Evolutionary conservation across 768 basidiomycete genomes (phyloP).

Genomic region (Sarcomyxa edulis): DNA sequence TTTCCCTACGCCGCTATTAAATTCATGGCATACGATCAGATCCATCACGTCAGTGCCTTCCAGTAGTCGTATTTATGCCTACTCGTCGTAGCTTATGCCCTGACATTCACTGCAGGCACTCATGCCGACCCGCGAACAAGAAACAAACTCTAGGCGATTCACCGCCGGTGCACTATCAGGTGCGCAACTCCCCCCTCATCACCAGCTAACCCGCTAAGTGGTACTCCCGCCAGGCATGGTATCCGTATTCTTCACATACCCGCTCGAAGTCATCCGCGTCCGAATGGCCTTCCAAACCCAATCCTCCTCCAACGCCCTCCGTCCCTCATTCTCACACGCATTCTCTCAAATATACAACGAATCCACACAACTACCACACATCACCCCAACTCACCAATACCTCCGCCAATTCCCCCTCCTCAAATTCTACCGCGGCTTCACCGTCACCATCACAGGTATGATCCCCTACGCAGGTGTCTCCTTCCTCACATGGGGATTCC

Average conservation of each 20-base stretch:
- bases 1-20: conserved; percentile 98
- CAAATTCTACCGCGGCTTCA: conserved; percentile 97
- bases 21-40: conserved; percentile 93
- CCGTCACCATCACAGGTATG: conserved; percentile 87
- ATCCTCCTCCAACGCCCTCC: conserved; percentile 19
- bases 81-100: conserved; percentile 1
- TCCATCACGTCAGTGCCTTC: conserved; percentile 55
- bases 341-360: conserved; percentile 70
- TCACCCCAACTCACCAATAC: conserved; percentile 16
- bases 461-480: conserved; percentile 94
- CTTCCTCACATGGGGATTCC: conserved; percentile 87
- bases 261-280: conserved; percentile 91
- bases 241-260: conserved; percentile 91
- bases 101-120: conserved; percentile 44
- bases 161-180: conserved; percentile 86
- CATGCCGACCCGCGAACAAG: conserved; percentile 76
- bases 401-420: conserved; percentile 69
- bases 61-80: too few species aligned
- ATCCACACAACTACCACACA: conserved; percentile 28
- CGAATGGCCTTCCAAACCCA: conserved; percentile 87
- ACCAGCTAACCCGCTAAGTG: conserved; percentile 3
- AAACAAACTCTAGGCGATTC: conserved; percentile 80
- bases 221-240: conserved; percentile 52
- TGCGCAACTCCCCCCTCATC: too few species aligned
- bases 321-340: conserved; percentile 50